Base-by-base conservation (phyloP, 2,329 filamentous ascomycete genomes). In the Epichloe glyceriae region DNA sequence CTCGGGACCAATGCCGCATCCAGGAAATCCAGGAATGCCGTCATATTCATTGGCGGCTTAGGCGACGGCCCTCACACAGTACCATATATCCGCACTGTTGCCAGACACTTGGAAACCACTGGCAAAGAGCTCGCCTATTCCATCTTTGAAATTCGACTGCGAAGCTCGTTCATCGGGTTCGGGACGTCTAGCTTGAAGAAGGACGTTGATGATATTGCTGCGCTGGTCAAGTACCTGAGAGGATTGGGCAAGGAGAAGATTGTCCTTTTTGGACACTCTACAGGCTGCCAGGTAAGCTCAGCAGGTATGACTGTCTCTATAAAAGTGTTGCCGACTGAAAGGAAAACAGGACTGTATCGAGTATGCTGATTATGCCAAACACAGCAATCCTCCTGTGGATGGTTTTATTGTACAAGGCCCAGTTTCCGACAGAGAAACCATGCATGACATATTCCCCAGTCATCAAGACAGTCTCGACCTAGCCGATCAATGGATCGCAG, bases 341-440 rank as follows among this genome's bases (percentile, higher is more conserved):
- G 14, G 6, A 30, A 30, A 38, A 26, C 20, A 80, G 75, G 78
- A 80, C 57, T 78, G 73, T 54, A 74, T 80, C 64, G 74, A 75
- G 55, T 81, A 80, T 51, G 68, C 68, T 19, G 64, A 71, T 49
- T 69, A 70, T 22, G 61, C 62, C 46, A 70, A 70, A 55, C 59
- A 71, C 37, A 60, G 60, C 5, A 65, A 67, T 40, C 68, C 77
- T 12, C 76, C 79, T 0, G 69, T 95, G 2, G 80, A 93, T 53
- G 89, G 85, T 37, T 82, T 82, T 46, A 84, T 95, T 43, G 69
- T 95, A 50, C 89, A 95, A 64, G 88, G 84, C 0, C 82, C 86
- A 0, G 82, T 90, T 3, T 87, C 81, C 1, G 88, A 95, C 64
- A 75, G 88, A 33, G 84, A 94, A 62, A 78, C 75, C 0, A 60